Percentiles rank a stretch among this genome's conserved stretches.
These are phyloP conservation scores for Rhizopogon rudus DNA, from an alignment of 768 basidiomycete species.

Conservation along the genomic window DNA sequence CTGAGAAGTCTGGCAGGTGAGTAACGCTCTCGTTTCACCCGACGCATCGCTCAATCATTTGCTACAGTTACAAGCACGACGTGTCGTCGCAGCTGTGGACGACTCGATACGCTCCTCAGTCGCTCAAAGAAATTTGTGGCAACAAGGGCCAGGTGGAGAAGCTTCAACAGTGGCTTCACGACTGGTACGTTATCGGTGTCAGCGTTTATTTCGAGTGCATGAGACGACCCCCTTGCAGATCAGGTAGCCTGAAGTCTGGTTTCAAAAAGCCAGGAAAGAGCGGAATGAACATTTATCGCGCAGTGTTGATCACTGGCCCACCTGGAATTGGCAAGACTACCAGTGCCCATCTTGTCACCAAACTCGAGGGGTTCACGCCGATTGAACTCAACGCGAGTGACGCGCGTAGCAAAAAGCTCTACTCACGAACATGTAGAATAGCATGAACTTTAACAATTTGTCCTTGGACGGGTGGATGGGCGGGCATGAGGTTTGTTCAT, in stretches of 20 bases:
- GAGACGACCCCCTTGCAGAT: slow-evolving; percentile 41
- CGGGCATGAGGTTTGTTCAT: slow-evolving; percentile 41
- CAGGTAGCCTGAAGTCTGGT: slow-evolving; percentile 58
- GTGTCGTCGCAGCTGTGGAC: slow-evolving; percentile 84
- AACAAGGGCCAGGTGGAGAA: slow-evolving; percentile 93
- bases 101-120: slow-evolving; percentile 86
- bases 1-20: slow-evolving; percentile 15
- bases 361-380: slow-evolving; percentile 84
- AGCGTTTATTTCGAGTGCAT: background rate
- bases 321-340: slow-evolving; percentile 99
- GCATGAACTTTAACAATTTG: slow-evolving; percentile 85
- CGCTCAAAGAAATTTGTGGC: slow-evolving; percentile 87
- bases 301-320: slow-evolving; percentile 86
- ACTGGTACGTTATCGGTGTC: slow-evolving; percentile 60
- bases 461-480: slow-evolving; percentile 85
- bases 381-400: slow-evolving; percentile 98
- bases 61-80: slow-evolving; percentile 32
- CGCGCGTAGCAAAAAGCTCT: slow-evolving; percentile 92
- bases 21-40: background rate
- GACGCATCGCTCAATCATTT: background rate
- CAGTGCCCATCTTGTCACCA: slow-evolving; percentile 88
- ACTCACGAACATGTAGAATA: slow-evolving; percentile 44
- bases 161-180: slow-evolving; percentile 78
- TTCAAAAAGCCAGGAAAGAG: slow-evolving; percentile 96
- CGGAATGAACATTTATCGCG: slow-evolving; percentile 81